Percentiles rank a stretch among this genome's conserved stretches.
These are phyloP conservation scores for Terana coerulea DNA, from an alignment of 768 basidiomycete species.

Conservation along the genomic window DNA sequence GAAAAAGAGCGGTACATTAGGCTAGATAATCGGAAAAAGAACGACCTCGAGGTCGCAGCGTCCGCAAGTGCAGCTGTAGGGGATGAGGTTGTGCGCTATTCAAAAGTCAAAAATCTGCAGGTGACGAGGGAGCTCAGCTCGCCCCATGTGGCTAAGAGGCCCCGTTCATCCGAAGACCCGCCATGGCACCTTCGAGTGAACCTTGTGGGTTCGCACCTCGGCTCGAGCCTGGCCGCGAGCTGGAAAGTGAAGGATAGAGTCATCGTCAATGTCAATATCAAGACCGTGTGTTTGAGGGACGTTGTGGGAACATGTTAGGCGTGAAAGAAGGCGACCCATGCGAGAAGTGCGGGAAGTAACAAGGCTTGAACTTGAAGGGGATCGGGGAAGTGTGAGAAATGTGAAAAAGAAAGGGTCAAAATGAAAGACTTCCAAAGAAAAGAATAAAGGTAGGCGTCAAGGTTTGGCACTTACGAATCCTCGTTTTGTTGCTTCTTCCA, in stretches of 20 bases:
- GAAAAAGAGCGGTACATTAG: too few species aligned
- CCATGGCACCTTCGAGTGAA: constrained; percentile 23
- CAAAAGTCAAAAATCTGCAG: too few species aligned
- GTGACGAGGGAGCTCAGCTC: constrained; percentile 10
- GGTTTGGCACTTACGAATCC: constrained; percentile 23
- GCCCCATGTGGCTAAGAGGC: constrained; percentile 9
- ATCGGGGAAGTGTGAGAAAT: background rate
- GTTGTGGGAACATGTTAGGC: constrained; percentile 6
- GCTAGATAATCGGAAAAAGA: too few species aligned
- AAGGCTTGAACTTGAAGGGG: background rate
- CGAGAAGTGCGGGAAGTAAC: background rate
- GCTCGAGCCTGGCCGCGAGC: constrained; percentile 26
- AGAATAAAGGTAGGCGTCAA: constrained; percentile 1
- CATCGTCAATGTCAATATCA: background rate
- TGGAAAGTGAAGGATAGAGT: background rate
- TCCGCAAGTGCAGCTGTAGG: too few species aligned
- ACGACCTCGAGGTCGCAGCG: too few species aligned
- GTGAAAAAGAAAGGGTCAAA: constrained; percentile 6
- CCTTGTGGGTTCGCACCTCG: constrained; percentile 27
- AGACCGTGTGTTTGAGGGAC: background rate
- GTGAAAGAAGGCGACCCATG: constrained; percentile 3
- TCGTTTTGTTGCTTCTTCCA: constrained; percentile 51
- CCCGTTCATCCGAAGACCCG: constrained; percentile 19
- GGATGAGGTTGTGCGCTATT: too few species aligned
- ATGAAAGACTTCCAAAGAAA: constrained; percentile 1